Base-by-base conservation (phyloP, 2,329 filamentous ascomycete species). In the Xylariales sp. region DNA sequence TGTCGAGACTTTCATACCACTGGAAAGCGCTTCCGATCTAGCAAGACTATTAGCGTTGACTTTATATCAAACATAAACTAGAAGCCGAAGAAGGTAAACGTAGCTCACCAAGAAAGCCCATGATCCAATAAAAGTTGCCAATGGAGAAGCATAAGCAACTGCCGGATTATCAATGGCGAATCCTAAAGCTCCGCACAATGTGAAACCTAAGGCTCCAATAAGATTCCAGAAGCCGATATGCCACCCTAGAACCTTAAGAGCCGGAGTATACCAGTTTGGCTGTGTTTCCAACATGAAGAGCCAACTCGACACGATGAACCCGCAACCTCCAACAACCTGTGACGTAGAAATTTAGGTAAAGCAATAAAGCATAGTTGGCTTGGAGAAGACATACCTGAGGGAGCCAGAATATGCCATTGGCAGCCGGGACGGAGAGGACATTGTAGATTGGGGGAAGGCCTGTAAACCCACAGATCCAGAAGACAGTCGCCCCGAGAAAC, bases 221-320 rank as follows among this genome's bases (percentile, higher is more conserved):
- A 82, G 55, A 48, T 84, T 85, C 78, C 79, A 85, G 7, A 73
- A 56, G 0, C 78, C 81, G 46, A 85, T 74, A 54, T 84, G 78
- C 81, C 81, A 85, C 4, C 81, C 81, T 2, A 85, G 63, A 1
- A 77, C 62, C 4, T 56, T 52, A 4, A 63, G 65, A 0, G 77
- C 75, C 0, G 81, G 80, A 11, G 64, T 59, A 48, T 75, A 84
- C 81, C 81, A 85, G 31, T 65, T 70, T 28, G 66, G 53, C 56
- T 85, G 81, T 3, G 78, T 82, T 55, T 85, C 81, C 6, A 85
- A 50, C 70, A 83, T 83, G 56, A 83, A 84, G 2, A 85, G 57
- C 3, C 62, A 50, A 16, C 71, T 65, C 6, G 66, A 81, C 17
- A 80, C 50, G 42, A 83, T 72, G 56, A 85, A 85, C 5, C 79